A percentile compares a stretch with the other conserved stretches of the same genome.
Conservation (phyloP, 257 asterid species). For the Solanum sejunctum region DNA sequence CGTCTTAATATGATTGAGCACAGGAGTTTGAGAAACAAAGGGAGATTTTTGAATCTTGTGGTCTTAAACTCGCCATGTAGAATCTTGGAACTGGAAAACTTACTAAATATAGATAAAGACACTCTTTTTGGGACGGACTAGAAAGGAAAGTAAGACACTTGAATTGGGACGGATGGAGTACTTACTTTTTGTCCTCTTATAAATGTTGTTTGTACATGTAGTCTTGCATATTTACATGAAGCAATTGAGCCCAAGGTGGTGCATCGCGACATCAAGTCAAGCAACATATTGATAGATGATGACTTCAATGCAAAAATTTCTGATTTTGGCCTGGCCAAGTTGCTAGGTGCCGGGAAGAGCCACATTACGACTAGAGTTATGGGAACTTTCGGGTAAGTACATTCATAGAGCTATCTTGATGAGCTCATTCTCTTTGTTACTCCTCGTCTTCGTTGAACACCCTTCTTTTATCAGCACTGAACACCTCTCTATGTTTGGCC, state of each 20-base stretch:
- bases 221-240: conserved; percentile 77
- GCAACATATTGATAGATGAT: conserved; percentile 71
- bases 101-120: not conserved
- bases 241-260: conserved; percentile 86
- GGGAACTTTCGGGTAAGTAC: conserved; percentile 86
- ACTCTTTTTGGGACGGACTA: rapidly evolving
- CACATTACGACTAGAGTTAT: conserved; percentile 80
- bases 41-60: not conserved
- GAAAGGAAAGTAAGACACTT: not conserved
- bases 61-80: not conserved
- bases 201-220: conserved; percentile 5
- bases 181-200: not conserved
- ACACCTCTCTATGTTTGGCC: not conserved
- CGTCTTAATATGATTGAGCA: not conserved
- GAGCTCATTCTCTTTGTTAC: not conserved
- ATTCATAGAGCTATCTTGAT: not conserved
- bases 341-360: conserved; percentile 71
- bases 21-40: not conserved
- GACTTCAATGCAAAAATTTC: conserved; percentile 79
- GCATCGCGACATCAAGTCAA: conserved; percentile 74
- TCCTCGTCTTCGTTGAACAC: not conserved
- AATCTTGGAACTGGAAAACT: not conserved
- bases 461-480: not conserved
- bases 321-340: conserved; percentile 87
- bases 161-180: not conserved